Percentiles rank a stretch among this genome's conserved stretches.
Conservation (phyloP, 257 asterid genomes). For the Jacaranda mimosifolia region DNA sequence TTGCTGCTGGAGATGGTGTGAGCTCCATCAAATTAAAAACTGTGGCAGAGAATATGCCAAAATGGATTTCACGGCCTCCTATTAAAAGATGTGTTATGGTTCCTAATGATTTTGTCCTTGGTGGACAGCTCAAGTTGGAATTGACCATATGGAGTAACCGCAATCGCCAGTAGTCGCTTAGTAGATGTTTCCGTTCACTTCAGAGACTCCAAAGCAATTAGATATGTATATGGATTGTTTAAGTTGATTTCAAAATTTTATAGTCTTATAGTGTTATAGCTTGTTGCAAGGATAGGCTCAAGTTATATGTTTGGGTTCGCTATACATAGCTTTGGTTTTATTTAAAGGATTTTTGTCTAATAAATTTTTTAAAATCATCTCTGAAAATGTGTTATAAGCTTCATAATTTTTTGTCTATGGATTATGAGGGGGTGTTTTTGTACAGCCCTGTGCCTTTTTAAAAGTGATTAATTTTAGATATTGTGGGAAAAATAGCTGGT, state of each 20-base stretch:
- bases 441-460: too few species aligned
- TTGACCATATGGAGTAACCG: slow-evolving; percentile 40
- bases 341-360: background rate
- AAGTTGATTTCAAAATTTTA: background rate
- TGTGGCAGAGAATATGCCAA: slow-evolving; percentile 40
- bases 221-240: background rate
- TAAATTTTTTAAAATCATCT: background rate
- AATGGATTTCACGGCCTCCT: slow-evolving; percentile 37
- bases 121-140: slow-evolving; percentile 46
- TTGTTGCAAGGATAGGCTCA: background rate
- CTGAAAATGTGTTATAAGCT: too few species aligned
- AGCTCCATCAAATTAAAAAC: slow-evolving; percentile 45
- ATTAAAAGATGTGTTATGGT: slow-evolving; percentile 48
- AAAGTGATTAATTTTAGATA: too few species aligned
- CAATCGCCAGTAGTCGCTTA: background rate
- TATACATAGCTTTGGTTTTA: background rate
- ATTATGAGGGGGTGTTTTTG: too few species aligned
- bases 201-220: background rate
- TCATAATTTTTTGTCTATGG: too few species aligned
- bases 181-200: background rate
- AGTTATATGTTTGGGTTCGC: background rate
- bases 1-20: slow-evolving; percentile 43
- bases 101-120: slow-evolving; percentile 41
- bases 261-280: background rate
- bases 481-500: too few species aligned